Base-by-base conservation (phyloP, 2,329 filamentous ascomycete species). In the Fusarium circinatum region DNA sequence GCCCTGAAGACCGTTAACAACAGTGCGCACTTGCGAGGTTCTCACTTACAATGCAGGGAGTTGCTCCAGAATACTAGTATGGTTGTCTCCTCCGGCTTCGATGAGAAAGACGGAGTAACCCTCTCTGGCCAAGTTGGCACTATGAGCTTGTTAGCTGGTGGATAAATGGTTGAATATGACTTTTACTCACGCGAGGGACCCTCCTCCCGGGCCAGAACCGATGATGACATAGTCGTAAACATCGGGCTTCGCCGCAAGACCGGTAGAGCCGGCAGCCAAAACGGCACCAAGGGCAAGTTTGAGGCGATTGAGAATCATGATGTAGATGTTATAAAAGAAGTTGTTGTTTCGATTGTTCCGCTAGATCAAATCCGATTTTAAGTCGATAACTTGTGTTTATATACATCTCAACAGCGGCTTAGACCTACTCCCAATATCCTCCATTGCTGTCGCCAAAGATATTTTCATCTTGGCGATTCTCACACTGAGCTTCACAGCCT, bases 141-240 rank as follows among this genome's bases (percentile, higher is more conserved):
- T 65, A 3, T 14, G 2, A 6, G 2, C 32, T 14, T 32, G 0
- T 32, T 32, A 32, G 13, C 32, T 32, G 0, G 13, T 32, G 5
- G 5, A 32, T 6, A 14, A 6, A 2, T 32, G 13, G 32, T 14
- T 32, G 13, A 6, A 32, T 14, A 1, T 32, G 32, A 6, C 5
- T 14, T 32, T 9, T 28, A 3, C 28, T 28, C 4, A 65, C 63
- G 63, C 63, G 5, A 66, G 63, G 8, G 63, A 48, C 1, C 64
- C 64, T 6, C 64, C 64, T 14, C 64, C 64, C 2, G 51, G 64
- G 1, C 64, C 64, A 13, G 44, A 51, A 0, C 64, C 64, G 1
- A 67, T 28, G 18, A 67, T 58, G 6, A 66, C 62, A 28, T 67
- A 67, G 38, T 67, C 64, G 10, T 67, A 67, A 9, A 66, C 9